These are phyloP conservation scores for Elsinoe arachidis DNA, from an alignment of 2,329 filamentous ascomycete species.

Conservation along the genomic window DNA sequence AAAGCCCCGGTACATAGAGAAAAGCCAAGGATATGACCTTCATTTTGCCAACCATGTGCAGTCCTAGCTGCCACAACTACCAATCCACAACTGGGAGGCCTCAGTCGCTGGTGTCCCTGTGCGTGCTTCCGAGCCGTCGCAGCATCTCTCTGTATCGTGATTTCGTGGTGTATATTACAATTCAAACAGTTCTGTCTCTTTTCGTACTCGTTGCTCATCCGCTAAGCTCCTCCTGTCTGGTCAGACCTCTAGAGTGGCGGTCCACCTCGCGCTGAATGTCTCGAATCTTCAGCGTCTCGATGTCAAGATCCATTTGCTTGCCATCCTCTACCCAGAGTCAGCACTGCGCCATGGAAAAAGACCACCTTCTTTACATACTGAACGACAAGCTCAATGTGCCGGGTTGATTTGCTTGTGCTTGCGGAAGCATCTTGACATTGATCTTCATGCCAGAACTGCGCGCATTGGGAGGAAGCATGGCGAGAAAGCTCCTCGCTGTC, in stretches of 20 bases:
- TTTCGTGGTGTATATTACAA: background rate
- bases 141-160: background rate
- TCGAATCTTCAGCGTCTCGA: slow-evolving; percentile 73
- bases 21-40: slow-evolving; percentile 6
- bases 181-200: background rate
- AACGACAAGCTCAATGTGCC: slow-evolving; percentile 72
- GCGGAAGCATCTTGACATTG: slow-evolving; percentile 63
- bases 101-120: background rate
- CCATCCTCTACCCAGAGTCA: slow-evolving; percentile 63
- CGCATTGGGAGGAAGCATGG: slow-evolving; percentile 71
- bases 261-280: slow-evolving; percentile 83
- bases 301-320: slow-evolving; percentile 76
- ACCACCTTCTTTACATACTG: slow-evolving; percentile 48
- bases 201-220: slow-evolving; percentile 24
- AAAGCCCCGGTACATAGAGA: slow-evolving; percentile 4
- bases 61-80: background rate
- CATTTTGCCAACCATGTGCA: background rate
- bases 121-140: background rate
- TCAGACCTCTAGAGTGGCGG: slow-evolving; percentile 72
- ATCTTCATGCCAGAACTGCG: slow-evolving; percentile 66
- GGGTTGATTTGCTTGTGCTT: slow-evolving; percentile 55
- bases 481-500: slow-evolving; percentile 80
- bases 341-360: background rate
- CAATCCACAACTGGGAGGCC: too few species aligned
- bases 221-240: slow-evolving; percentile 71